Evolutionary conservation across 2,329 filamentous ascomycete genomes (phyloP).

Genomic region (Hypomyces rosellus): DNA sequence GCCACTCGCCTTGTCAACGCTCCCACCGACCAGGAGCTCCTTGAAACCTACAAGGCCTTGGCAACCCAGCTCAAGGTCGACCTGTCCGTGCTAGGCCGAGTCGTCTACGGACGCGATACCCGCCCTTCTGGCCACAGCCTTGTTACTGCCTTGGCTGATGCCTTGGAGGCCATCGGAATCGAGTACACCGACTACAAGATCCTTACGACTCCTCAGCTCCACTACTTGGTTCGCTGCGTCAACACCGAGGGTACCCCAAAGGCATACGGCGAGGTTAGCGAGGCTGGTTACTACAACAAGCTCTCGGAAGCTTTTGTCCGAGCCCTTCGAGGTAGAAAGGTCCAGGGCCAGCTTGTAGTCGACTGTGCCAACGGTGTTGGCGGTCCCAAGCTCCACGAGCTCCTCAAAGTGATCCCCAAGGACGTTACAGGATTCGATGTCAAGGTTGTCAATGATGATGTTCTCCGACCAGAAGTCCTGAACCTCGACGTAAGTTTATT

Average conservation of each 20-base stretch:
- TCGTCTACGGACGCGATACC: constrained; percentile 88
- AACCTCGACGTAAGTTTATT: constrained; percentile 67
- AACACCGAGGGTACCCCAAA: constrained; percentile 87
- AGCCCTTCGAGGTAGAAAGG: constrained; percentile 70
- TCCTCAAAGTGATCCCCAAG: constrained; percentile 74
- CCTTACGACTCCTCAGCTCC: constrained; percentile 93
- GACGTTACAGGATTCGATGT: constrained; percentile 69
- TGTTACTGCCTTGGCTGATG: constrained; percentile 70
- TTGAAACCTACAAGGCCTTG: constrained; percentile 69
- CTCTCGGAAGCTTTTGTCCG: constrained; percentile 76
- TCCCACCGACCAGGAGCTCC: constrained; percentile 65
- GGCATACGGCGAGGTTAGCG: constrained; percentile 82
- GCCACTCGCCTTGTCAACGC: constrained; percentile 88
- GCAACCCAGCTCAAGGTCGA: constrained; percentile 72
- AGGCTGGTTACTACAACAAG: constrained; percentile 94
- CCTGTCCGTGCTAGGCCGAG: constrained; percentile 61
- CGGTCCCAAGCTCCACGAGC: constrained; percentile 79
- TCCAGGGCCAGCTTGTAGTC: constrained; percentile 69
- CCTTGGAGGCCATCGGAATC: constrained; percentile 67
- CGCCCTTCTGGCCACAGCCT: constrained; percentile 84
- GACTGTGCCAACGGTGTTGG: constrained; percentile 97
- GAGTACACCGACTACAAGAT: constrained; percentile 81
- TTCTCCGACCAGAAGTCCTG: constrained; percentile 79
- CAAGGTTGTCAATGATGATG: constrained; percentile 87
- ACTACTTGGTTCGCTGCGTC: constrained; percentile 90